phyloP scores from a whole-genome alignment of 129 eudicot species.

The Flaveria robusta region DNA sequence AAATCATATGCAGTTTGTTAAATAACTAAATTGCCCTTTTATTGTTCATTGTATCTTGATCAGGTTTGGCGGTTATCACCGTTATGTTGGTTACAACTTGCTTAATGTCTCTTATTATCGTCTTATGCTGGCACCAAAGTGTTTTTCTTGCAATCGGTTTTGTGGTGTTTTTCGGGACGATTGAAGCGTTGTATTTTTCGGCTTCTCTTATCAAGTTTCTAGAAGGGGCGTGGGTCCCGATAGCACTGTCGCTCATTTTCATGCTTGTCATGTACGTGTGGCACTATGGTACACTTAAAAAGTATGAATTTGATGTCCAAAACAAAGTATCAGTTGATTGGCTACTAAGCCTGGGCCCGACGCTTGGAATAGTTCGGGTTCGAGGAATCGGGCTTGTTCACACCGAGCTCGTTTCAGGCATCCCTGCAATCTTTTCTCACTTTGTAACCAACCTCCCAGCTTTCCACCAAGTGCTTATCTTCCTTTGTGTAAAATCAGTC shows the following conservation, averaged over 20 bases:
- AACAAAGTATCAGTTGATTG: conserved; percentile 95
- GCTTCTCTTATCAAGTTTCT: conserved; percentile 91
- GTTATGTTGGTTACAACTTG: conserved; percentile 99
- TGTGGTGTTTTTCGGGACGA: conserved; percentile 72
- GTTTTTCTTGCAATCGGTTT: conserved; percentile 65
- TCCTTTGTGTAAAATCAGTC: conserved; percentile 88
- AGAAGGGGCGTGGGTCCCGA: conserved; percentile 99
- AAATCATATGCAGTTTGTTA: neutral
- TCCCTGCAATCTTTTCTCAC: conserved; percentile 95
- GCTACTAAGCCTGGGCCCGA: conserved; percentile 85
- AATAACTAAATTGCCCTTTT: neutral
- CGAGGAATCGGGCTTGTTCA: conserved; percentile 92
- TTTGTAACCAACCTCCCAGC: conserved; percentile 98
- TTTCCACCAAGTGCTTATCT: conserved; percentile 86
- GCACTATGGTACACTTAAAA: conserved; percentile 85
- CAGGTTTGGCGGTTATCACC: conserved; percentile 97
- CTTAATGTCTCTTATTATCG: conserved; percentile 88
- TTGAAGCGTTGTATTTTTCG: conserved; percentile 86
- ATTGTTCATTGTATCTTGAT: conserved; percentile 18
- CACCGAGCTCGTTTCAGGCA: conserved; percentile 92
- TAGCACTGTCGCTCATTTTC: conserved; percentile 73
- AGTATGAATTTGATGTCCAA: conserved; percentile 87
- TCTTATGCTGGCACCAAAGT: conserved; percentile 83
- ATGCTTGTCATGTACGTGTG: conserved; percentile 78
- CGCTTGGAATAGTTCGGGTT: conserved; percentile 85